Evolutionary conservation across 2,329 filamentous ascomycete species (phyloP), one percentile per base, ranked within the genome.

Genomic region (Beauveria caledonica): DNA sequence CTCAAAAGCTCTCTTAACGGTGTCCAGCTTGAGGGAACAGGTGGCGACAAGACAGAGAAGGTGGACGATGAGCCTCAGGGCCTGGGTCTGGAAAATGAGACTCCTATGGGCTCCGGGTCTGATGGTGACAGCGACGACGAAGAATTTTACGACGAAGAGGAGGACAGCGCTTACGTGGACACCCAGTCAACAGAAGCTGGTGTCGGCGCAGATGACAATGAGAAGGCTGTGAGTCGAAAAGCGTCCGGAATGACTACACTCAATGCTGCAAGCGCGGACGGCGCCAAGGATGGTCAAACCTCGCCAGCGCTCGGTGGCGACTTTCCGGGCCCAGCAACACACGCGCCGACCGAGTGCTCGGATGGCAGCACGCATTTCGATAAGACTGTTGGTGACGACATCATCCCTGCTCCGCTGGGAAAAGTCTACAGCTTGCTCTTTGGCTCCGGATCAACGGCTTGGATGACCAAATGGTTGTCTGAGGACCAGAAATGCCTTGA

Each of bases 21-120:
- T 3, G 90, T 95, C 11, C 83, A 85, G 13, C 80, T 97, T 3
- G 89, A 92, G 64, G 86, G 90, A 63, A 87, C 85, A 0, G 88
- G 90, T 6, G 92, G 91, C 23, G 92, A 97, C 73, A 96, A 94
- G 76, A 96, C 91, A 0, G 92, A 95, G 68, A 94, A 96, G 72
- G 80, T 87, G 27, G 87, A 89, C 42, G 72, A 75, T 27, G 78
- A 76, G 62, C 78, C 62, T 72, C 73, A 40, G 66, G 69, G 67
- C n/a, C 53, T 68, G 5, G 63, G 56, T 19, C 60, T 64, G 23
- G 73, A 70, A 62, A 72, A 65, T 67, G 75, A 62, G 73, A 76
- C 57, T 48, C 80, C 77, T 40, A 89, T 86, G 33, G 75, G 72
- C 5, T 85, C 81, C 65, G 82, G 74, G 13, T 82, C 81, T 1